Base-by-base conservation (phyloP, 192 early-diverging fungal species). In the Neocallimastix lanati region DNA sequence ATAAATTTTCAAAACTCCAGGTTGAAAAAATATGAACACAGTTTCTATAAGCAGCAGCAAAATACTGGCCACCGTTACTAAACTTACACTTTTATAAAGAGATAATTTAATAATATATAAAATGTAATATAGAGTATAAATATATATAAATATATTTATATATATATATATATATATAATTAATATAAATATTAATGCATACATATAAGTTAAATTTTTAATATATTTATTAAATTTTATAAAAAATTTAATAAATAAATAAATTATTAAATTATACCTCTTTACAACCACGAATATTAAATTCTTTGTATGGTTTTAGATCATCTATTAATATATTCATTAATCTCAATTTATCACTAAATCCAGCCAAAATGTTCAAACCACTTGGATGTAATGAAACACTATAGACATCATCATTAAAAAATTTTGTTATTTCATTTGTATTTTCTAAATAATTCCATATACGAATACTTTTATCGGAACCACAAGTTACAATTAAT, bases 311-410 rank as follows among this genome's bases (percentile, higher is more conserved):
- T 77, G 84, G 80, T 27, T 89, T 78, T 27, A 91, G 83, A 81
- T 91, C 90, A 79, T 90, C 90, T 80, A 90, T 88, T 67, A 91
- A 80, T 77, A 91, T 79, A 78, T 88, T 90, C 87, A 90, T 89
- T 76, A 91, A 78, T 79, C 90, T 40, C 79, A 91, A 79, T 79
- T 91, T 91, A 80, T 91, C 90, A 77, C 82, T 82, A 78, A 91
- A 91, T 9, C 90, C 90, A 30, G 90, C 90, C 13, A 91, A 82
- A 76, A 91, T 86, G 79, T 90, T 90, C n/a, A 91, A 85, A n/a
- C 90, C 90, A 21, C 85, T 86, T 15, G 90, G 90, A 80, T 91
- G 90, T 28, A 91, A 84, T 16, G 90, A 88, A 25, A 90, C 84
- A 13, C 82, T 82, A 79, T 84, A 90, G n/a, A 89, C 83, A 82